Base-by-base conservation (phyloP, 2,329 filamentous ascomycete genomes). In the Septoria linicola region DNA sequence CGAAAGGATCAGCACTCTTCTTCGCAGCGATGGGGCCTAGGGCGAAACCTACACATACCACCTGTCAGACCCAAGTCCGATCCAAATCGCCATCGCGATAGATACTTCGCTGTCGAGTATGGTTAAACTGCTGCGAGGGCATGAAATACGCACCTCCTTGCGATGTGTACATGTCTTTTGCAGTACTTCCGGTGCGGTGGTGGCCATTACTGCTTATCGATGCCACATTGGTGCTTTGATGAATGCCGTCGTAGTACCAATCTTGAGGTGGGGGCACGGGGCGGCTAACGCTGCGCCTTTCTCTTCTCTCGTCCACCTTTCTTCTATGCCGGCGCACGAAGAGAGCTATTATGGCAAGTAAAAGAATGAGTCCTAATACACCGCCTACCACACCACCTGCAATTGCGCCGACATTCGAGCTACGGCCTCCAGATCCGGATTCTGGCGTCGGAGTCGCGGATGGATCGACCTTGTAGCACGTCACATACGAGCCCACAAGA, bases 61-160 rank as follows among this genome's bases (percentile, higher is more conserved):
- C 21, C 39, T 32, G 57, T 64, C 59, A 63, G 57, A 63, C 58
- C 56, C 56, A 62, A n/a, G 49, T 56, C 39, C 49, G 53, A 41
- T 55, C 49, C 32, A 27, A 5, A 27, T 54, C 51, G 41, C 37
- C 39, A 36, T 58, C 57, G 39, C 50, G 54, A 42, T 60, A 62
- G 41, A 62, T 57, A 53, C 59, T 63, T 47, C 62, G 59, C 55
- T 63, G 61, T 25, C 59, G 53, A 35, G 61, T 59, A 42, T 60
- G 58, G 35, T 27, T 27, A 35, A n/a, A 35, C n/a, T 35, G 20
- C 30, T 35, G 41, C 41, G 55, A 51, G 47, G 55, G 59, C 48
- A 49, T 37, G 25, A 53, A 50, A 34, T 59, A 59, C 63, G 59
- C 54, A 66, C 64, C 64, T 63, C 62, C 65, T 45, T 58, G 58